These are phyloP conservation scores for Meyerozyma elateridarum DNA, from an alignment of 1,139 yeast species.

Conservation along the genomic window DNA sequence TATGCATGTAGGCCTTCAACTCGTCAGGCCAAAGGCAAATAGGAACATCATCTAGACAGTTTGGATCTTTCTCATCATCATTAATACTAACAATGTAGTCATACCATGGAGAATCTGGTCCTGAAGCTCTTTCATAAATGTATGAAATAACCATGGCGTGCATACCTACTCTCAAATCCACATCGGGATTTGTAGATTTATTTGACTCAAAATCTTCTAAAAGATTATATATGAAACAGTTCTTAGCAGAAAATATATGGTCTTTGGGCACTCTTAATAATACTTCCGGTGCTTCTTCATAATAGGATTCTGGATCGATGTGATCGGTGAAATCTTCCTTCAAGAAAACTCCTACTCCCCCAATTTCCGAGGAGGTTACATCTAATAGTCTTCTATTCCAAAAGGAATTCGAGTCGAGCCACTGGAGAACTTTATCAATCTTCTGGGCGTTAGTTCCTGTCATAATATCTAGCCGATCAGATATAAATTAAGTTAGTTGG, in stretches of 20 bases:
- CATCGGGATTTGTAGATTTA: constrained; percentile 14
- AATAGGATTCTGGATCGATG: constrained; percentile 24
- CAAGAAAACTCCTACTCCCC: constrained; percentile 73
- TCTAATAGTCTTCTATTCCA: constrained; percentile 46
- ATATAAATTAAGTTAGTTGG: too few relatives aligned
- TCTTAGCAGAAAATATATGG: constrained; percentile 51
- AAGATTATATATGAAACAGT: constrained; percentile 63
- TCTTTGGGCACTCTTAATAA: constrained; percentile 47
- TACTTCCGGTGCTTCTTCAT: constrained; percentile 20
- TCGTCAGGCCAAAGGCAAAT: constrained; percentile 61
- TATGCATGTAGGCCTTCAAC: constrained; percentile 45
- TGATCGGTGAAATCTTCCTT: constrained; percentile 21
- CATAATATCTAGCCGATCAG: too few relatives aligned
- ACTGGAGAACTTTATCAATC: constrained; percentile 17
- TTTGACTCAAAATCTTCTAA: constrained; percentile 47
- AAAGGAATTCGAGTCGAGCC: constrained; percentile 47
- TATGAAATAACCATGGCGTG: constrained; percentile 63
- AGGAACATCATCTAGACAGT: constrained; percentile 35
- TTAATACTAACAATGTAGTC: constrained; percentile 57
- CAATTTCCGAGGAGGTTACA: constrained; percentile 44
- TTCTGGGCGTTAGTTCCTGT: too few relatives aligned
- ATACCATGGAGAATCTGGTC: constrained; percentile 70
- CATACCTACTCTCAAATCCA: constrained; percentile 50
- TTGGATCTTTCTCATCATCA: constrained; percentile 20
- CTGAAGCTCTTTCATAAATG: constrained; percentile 57